Percentiles rank a stretch among this genome's conserved stretches.
phyloP scores from a whole-genome alignment of 176 grass and related monocot species.

The Raddia distichophylla region DNA sequence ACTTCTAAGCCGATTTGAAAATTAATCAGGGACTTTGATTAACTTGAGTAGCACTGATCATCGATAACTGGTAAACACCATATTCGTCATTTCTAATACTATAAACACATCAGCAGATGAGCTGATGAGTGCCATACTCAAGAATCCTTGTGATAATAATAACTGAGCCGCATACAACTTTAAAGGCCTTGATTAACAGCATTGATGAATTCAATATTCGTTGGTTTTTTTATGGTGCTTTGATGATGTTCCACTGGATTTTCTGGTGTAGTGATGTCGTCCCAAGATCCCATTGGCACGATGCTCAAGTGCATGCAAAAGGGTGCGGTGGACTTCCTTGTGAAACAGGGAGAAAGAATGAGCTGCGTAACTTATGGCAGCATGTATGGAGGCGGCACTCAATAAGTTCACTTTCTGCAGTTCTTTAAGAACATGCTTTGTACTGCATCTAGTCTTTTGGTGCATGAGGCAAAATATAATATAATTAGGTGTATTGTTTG shows the following conservation, averaged over 20 bases:
- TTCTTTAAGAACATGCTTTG: slow-evolving; percentile 13
- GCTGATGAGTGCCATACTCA: neutral
- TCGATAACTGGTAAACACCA: neutral
- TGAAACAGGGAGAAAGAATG: slow-evolving; percentile 94
- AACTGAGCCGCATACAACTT: neutral
- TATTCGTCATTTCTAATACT: neutral
- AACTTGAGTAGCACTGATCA: no score
- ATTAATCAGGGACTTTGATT: no score
- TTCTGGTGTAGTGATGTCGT: slow-evolving; percentile 76
- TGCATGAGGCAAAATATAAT: neutral
- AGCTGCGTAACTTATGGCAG: slow-evolving; percentile 93
- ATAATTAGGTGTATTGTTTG: slow-evolving; percentile 2
- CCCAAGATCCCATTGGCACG: slow-evolving; percentile 33
- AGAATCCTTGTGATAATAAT: neutral
- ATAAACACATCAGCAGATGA: slow-evolving; percentile 17
- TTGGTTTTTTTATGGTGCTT: neutral
- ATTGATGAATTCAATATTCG: neutral
- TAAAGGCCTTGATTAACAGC: slow-evolving; percentile 1
- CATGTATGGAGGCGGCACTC: slow-evolving; percentile 97
- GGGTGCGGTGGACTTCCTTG: slow-evolving; percentile 90
- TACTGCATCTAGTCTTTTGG: neutral
- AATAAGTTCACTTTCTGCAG: slow-evolving; percentile 53
- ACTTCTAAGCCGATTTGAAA: no score
- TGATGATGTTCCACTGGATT: slow-evolving; percentile 31
- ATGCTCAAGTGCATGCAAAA: slow-evolving; percentile 97